Evolutionary conservation across 805 yeast species (phyloP).

Genomic region (Candida railenensis): DNA sequence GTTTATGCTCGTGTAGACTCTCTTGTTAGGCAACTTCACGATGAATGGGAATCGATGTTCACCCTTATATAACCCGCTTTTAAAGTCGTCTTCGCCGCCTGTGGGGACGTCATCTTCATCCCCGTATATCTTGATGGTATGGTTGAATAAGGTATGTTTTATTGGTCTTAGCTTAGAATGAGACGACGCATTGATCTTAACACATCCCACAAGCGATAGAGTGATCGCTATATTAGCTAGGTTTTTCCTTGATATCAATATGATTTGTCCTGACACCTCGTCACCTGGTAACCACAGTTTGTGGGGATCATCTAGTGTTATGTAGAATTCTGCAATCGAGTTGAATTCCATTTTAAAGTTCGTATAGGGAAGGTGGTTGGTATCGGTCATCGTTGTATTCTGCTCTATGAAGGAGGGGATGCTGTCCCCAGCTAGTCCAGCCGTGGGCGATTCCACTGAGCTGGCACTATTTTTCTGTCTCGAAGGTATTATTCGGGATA

Average conservation of each 20-base stretch:
- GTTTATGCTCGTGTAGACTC: conserved; percentile 70
- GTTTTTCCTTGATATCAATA: conserved; percentile 55
- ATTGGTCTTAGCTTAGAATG: conserved; percentile 54
- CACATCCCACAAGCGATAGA: conserved; percentile 54
- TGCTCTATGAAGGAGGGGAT: neutral
- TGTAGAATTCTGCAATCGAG: conserved; percentile 63
- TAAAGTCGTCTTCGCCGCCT: conserved; percentile 18
- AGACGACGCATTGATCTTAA: conserved; percentile 53
- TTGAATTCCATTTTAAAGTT: conserved; percentile 34
- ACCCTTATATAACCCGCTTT: conserved; percentile 66
- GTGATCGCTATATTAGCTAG: conserved; percentile 52
- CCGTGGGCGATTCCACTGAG: neutral
- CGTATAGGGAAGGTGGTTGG: conserved; percentile 8
- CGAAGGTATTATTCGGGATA: conserved; percentile 39
- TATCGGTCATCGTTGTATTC: neutral
- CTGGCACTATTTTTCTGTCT: conserved; percentile 11
- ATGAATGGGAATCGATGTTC: conserved; percentile 87
- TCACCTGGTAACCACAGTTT: conserved; percentile 81
- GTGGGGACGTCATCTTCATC: conserved; percentile 18
- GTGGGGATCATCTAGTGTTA: conserved; percentile 73
- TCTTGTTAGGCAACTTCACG: conserved; percentile 72
- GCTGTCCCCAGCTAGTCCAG: conserved; percentile 1
- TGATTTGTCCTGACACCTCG: conserved; percentile 61
- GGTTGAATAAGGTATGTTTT: conserved; percentile 54
- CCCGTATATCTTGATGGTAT: conserved; percentile 61